Evolutionary conservation across 257 asterid species (phyloP).

Genomic region (Solanum tacnaense): DNA sequence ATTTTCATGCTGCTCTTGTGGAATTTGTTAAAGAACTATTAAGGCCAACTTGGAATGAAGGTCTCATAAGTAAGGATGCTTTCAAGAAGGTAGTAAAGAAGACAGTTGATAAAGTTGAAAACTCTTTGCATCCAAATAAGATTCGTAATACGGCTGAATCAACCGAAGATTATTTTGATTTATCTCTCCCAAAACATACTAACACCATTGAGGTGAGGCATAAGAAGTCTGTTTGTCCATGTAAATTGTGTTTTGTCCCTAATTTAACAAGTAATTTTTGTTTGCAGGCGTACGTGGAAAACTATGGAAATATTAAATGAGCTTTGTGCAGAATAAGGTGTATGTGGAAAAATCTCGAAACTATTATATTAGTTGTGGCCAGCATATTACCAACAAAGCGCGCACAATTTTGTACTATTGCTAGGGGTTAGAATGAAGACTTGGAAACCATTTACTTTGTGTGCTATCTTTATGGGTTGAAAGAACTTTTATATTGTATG

Average conservation of each 20-base stretch:
- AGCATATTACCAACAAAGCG: neutral
- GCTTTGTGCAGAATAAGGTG: neutral
- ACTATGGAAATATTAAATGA: conserved; percentile 37
- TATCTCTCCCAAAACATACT: conserved; percentile 45
- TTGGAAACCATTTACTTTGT: neutral
- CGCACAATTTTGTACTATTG: neutral
- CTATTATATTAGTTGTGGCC: neutral
- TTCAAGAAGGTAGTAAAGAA: conserved; percentile 66
- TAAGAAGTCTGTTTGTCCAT: neutral
- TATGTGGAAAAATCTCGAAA: neutral
- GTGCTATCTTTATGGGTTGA: neutral
- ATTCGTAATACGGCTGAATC: conserved; percentile 60
- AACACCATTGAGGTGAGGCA: conserved; percentile 79
- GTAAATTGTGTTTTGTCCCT: neutral
- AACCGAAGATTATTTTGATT: conserved; percentile 34
- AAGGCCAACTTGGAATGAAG: conserved; percentile 71
- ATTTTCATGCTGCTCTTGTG: conserved; percentile 54
- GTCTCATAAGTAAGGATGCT: conserved; percentile 64
- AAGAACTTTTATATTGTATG: neutral
- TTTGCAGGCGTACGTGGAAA: conserved; percentile 74
- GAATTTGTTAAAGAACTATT: conserved; percentile 69
- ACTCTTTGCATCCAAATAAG: conserved; percentile 46
- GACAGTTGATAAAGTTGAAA: conserved; percentile 55
- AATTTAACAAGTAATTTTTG: conserved; percentile 15
- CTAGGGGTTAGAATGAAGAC: neutral